phyloP scores from a whole-genome alignment of 2,329 filamentous ascomycete genomes.

The Penicillium sp. region DNA sequence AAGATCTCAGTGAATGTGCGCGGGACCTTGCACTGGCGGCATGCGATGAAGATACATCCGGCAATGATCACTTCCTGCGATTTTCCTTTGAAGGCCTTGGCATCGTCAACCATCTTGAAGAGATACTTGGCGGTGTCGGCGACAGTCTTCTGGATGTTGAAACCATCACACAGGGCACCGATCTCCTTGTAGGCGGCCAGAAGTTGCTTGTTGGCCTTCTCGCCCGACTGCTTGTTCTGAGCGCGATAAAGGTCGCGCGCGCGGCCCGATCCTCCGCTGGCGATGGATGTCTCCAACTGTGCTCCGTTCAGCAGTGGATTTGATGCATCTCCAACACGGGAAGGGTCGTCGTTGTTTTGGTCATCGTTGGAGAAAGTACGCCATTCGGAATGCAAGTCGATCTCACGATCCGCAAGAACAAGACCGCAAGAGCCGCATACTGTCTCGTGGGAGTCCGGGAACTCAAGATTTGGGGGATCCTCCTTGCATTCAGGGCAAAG shows the following conservation, averaged over 20 bases:
- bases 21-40: constrained; percentile 81
- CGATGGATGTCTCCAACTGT: constrained; percentile 85
- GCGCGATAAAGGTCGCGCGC: constrained; percentile 77
- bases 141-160: constrained; percentile 76
- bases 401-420: constrained; percentile 85
- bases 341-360: constrained; percentile 92
- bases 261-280: constrained; percentile 72
- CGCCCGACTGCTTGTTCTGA: constrained; percentile 76
- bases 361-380: constrained; percentile 98
- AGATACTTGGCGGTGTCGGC: constrained; percentile 91
- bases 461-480: constrained; percentile 85
- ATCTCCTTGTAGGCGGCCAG: constrained; percentile 87
- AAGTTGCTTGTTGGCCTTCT: constrained; percentile 81
- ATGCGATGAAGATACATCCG: constrained; percentile 96
- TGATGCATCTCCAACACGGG: constrained; percentile 91
- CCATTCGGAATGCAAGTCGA: constrained; percentile 97
- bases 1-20: constrained; percentile 95
- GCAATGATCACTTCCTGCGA: constrained; percentile 91
- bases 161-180: constrained; percentile 79
- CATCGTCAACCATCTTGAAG: constrained; percentile 92
- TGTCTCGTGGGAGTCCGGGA: constrained; percentile 91
- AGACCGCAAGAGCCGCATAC: constrained; percentile 91
- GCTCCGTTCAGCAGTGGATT: constrained; percentile 89
- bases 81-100: constrained; percentile 93
- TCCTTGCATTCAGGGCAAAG: constrained; percentile 91